These are phyloP conservation scores for Aspergillus carlsbadensis DNA, from an alignment of 495 filamentous ascomycete species.

Conservation along the genomic window DNA sequence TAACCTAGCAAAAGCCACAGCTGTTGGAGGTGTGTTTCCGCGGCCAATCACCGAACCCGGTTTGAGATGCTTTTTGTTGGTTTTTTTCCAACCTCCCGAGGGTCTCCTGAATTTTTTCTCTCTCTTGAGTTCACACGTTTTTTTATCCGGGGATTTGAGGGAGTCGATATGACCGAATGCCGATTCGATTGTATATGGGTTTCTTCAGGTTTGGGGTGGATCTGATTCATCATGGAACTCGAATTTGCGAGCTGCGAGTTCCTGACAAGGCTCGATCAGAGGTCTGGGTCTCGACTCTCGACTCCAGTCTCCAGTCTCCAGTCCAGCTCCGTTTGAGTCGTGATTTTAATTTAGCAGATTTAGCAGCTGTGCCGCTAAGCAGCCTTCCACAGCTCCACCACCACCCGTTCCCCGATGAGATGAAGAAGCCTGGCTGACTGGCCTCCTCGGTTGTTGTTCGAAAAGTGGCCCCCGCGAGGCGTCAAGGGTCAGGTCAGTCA, in stretches of 20 bases:
- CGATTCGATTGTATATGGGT: too few species aligned
- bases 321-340: background rate
- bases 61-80: constrained; percentile 16
- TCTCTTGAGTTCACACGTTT: background rate
- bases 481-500: constrained; percentile 1
- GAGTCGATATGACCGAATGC: too few species aligned
- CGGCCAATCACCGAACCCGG: constrained; percentile 19
- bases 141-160: background rate
- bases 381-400: constrained; percentile 17
- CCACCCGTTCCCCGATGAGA: background rate
- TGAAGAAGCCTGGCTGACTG: constrained; percentile 16
- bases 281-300: too few species aligned
- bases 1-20: constrained; percentile 24
- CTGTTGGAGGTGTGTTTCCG: constrained; percentile 18
- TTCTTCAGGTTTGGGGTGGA: too few species aligned
- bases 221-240: too few species aligned
- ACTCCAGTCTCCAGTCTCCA: background rate
- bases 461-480: background rate
- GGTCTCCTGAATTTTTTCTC: background rate
- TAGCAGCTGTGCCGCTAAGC: background rate
- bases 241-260: too few species aligned
- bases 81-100: constrained; percentile 13
- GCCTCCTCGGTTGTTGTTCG: background rate
- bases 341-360: constrained; percentile 20
- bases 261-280: too few species aligned